phyloP scores from a whole-genome alignment of 202 grass and related monocot genomes.

The Brachypodium distachyon region DNA sequence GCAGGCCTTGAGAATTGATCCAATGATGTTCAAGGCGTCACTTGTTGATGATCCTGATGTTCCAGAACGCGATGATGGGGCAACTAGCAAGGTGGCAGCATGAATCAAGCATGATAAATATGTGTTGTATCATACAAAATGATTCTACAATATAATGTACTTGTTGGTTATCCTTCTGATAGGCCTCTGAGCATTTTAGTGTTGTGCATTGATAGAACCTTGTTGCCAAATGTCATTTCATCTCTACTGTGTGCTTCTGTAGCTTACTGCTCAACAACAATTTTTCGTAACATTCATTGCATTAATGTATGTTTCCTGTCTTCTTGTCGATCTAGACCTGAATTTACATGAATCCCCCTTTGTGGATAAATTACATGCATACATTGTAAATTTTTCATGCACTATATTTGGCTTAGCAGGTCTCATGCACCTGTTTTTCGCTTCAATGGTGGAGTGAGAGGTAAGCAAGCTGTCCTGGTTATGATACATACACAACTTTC shows the following conservation, averaged over 20 bases:
- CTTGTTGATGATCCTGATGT: constrained; percentile 7
- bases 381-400: no score
- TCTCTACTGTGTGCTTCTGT: neutral
- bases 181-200: neutral
- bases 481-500: neutral
- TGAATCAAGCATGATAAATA: neutral
- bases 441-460: neutral
- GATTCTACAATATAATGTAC: neutral
- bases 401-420: neutral
- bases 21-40: neutral
- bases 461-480: neutral
- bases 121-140: neutral
- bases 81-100: neutral
- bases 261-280: neutral
- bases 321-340: neutral
- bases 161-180: neutral
- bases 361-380: neutral
- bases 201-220: neutral
- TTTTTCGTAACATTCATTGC: neutral
- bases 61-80: neutral
- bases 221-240: neutral
- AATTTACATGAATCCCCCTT: neutral
- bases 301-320: neutral
- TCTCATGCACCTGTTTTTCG: neutral
- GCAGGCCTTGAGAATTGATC: no score